Conservation (phyloP, 2,329 filamentous ascomycete genomes). For the Fusarium chuoi region DNA sequence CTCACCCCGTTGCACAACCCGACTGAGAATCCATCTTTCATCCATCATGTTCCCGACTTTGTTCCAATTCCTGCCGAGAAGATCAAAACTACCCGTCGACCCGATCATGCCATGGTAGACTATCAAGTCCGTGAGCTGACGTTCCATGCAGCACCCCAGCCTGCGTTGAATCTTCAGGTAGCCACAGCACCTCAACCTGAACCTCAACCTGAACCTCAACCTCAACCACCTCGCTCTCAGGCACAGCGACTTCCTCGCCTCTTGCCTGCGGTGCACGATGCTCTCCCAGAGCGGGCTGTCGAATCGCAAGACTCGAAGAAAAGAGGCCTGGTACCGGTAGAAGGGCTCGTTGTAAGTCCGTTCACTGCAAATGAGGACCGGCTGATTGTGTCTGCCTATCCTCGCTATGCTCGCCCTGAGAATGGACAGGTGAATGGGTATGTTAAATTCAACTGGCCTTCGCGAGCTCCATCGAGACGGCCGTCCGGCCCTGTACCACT, state of each 20-base stretch:
- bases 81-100: constrained; percentile 25
- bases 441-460: constrained; percentile 53
- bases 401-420: constrained; percentile 45
- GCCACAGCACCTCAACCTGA: constrained; percentile 18
- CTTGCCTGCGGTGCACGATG: constrained; percentile 18
- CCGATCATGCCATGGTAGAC: constrained; percentile 43
- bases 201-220: constrained; percentile 12
- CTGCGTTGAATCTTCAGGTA: constrained; percentile 32
- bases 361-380: constrained; percentile 48
- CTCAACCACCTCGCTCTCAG: constrained; percentile 14
- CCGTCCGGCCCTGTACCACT: constrained; percentile 14
- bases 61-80: constrained; percentile 21
- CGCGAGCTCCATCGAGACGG: constrained; percentile 28
- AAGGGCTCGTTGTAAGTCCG: constrained; percentile 43
- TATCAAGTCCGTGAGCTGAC: constrained; percentile 45
- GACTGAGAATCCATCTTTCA: constrained; percentile 25
- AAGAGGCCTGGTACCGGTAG: constrained; percentile 6
- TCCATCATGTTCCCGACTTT: constrained; percentile 28
- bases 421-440: constrained; percentile 53
- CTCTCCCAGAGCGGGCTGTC: constrained; percentile 2
- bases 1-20: constrained; percentile 28
- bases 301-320: constrained; percentile 16
- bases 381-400: constrained; percentile 37
- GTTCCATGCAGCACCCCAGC: constrained; percentile 40
- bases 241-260: constrained; percentile 28